Percentiles rank a stretch among this genome's conserved stretches.
phyloP scores from a whole-genome alignment of 495 filamentous ascomycete genomes.

The Penicillium coprophilum region DNA sequence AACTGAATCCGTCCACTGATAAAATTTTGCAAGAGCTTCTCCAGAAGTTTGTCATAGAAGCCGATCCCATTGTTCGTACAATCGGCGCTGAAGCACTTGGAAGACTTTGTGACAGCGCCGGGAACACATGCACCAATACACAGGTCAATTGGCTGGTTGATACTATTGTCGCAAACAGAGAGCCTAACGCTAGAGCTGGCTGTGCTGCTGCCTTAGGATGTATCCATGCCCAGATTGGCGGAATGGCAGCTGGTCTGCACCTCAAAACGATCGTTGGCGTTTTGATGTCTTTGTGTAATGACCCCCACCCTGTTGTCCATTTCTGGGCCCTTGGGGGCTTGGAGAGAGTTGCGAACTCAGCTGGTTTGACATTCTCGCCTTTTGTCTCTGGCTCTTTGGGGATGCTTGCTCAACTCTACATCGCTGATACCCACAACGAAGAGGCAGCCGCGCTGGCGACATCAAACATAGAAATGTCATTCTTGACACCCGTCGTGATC shows the following conservation, averaged over 20 bases:
- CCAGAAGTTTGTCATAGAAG: conserved; percentile 71
- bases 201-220: conserved; percentile 91
- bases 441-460: conserved; percentile 74
- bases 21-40: conserved; percentile 84
- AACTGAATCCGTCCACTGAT: conserved; percentile 75
- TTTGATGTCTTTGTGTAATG: conserved; percentile 90
- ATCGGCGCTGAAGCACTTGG: conserved; percentile 87
- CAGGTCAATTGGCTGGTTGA: conserved; percentile 93
- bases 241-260: conserved; percentile 97
- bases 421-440: conserved; percentile 84
- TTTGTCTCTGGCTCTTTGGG: conserved; percentile 89
- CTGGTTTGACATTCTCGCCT: conserved; percentile 85
- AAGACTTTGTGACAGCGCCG: conserved; percentile 82
- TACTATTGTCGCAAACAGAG: conserved; percentile 87
- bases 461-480: conserved; percentile 84
- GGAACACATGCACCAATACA: conserved; percentile 81
- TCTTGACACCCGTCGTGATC: conserved; percentile 77
- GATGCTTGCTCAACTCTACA: conserved; percentile 89
- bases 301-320: conserved; percentile 94
- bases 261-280: conserved; percentile 94
- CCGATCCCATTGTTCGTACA: conserved; percentile 80
- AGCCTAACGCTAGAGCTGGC: conserved; percentile 88
- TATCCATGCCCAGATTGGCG: conserved; percentile 92
- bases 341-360: conserved; percentile 84
- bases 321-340: conserved; percentile 93